Evolutionary conservation across 2,329 filamentous ascomycete genomes (phyloP).

Genomic region (Trichoderma koningiopsis): DNA sequence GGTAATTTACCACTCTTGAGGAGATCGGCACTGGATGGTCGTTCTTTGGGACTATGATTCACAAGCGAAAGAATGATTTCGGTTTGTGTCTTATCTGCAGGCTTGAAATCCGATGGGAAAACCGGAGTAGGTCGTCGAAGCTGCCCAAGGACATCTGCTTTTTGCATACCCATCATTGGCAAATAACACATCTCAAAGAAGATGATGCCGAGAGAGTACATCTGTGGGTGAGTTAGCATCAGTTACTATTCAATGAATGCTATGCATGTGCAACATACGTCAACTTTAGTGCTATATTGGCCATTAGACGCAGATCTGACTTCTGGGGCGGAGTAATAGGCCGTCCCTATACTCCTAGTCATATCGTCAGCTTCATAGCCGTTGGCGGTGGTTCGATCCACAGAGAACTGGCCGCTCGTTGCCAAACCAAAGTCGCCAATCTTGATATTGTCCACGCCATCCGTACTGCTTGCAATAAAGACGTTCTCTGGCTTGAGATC

Average conservation of each 20-base stretch:
- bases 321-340: conserved; percentile 92
- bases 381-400: conserved; percentile 53
- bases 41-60: conserved; percentile 77
- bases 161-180: conserved; percentile 67
- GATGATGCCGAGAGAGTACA: conserved; percentile 96
- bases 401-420: conserved; percentile 77
- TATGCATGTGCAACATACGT: conserved; percentile 56
- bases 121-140: conserved; percentile 68
- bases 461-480: conserved; percentile 72
- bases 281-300: conserved; percentile 89
- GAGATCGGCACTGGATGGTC: conserved; percentile 80
- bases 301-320: conserved; percentile 74
- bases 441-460: conserved; percentile 84
- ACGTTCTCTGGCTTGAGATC: conserved; percentile 98
- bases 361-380: conserved; percentile 60
- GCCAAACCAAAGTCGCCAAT: conserved; percentile 97
- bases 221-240: conserved; percentile 49
- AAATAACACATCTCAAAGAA: conserved; percentile 96
- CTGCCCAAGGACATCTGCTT: conserved; percentile 64
- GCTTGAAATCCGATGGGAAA: conserved; percentile 73
- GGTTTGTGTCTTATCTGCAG: conserved; percentile 70
- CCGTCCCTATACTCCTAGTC: conserved; percentile 73
- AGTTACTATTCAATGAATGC: neutral
- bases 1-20: conserved; percentile 85
- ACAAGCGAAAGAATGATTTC: conserved; percentile 80